Base-by-base conservation (phyloP, 306 rosid species). In the Fagus sylvatica region DNA sequence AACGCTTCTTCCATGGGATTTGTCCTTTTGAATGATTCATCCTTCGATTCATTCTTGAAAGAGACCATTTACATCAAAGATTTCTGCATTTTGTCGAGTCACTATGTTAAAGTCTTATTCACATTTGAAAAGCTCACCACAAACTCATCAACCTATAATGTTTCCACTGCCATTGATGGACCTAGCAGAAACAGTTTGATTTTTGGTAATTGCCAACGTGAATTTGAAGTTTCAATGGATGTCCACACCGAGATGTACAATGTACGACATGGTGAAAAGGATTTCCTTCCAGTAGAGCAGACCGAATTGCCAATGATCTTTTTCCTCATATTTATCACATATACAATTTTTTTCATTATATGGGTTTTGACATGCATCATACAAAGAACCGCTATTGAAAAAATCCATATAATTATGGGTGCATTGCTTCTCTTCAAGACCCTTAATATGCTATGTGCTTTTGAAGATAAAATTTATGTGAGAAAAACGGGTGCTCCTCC, bases 401-500 rank as follows among this genome's bases (percentile, higher is more conserved):
- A 49, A 28, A 64, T 76, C 30, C 79, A 76, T 51, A 4, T 62
- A 16, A 7, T 75, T 12, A 76, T 76, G 79, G 72, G 40, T 4
- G 72, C 4, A 2, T 76, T 62, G 79, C 73, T 76, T 33, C 70
- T 76, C 40, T 9, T 48, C 46, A 76, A 65, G 34, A 62, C 73
- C 1, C 33, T 65, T 10, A 76, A 76, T 22, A 32, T 76, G 62
- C 30, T 76, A 28, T 76, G 79, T 22, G 79, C 79, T 4, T 49
- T 60, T 3, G 79, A 76, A 19, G 22, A 76, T 32, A 43, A 76
- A 4, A 19, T 41, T 3, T 76, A 22, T 30, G 72, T 76, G 12
- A 65, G 70, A 12, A 59, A 32, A 13, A 62, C 72, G 1, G 79
- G 73, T 8, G 64, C 79, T 22, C 79, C 79, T n/a, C n/a, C n/a